These are phyloP conservation scores for Macrophomina phaseolina DNA, from an alignment of 2,329 filamentous ascomycete species.

Conservation along the genomic window DNA sequence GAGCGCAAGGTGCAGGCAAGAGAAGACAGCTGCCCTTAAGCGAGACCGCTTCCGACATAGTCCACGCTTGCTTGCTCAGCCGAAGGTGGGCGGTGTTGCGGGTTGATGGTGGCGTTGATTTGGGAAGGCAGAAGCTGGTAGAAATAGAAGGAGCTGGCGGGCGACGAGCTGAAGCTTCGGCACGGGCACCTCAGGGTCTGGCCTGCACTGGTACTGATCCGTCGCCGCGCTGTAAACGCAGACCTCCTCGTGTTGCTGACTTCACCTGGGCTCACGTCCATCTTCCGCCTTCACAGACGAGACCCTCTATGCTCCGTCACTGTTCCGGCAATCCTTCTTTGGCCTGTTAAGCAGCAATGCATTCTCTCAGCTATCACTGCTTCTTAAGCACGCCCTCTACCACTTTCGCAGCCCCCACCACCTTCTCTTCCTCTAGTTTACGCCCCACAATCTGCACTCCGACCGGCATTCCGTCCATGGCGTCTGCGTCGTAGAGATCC, in stretches of 20 bases:
- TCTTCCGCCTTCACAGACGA: neutral
- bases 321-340: neutral
- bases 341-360: neutral
- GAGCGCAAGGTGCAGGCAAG: neutral
- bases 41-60: too few species aligned
- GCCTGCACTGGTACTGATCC: neutral
- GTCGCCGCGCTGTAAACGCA: neutral
- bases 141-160: neutral
- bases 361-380: neutral
- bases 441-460: conserved; percentile 35
- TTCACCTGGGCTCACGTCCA: neutral
- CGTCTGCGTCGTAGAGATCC: conserved; percentile 28
- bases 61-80: neutral
- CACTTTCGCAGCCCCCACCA: conserved; percentile 29
- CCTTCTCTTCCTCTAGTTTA: conserved; percentile 36
- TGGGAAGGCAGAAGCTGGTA: neutral
- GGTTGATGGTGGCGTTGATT: neutral
- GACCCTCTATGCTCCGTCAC: neutral
- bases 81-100: neutral
- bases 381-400: conserved; percentile 31
- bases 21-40: neutral
- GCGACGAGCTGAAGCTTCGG: neutral
- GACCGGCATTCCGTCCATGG: conserved; percentile 32
- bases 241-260: neutral
- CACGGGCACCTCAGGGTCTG: neutral